Evolutionary conservation across 2,329 filamentous ascomycete genomes (phyloP), one percentile per base, ranked within the genome.

Genomic region (Beauveria caledonica): DNA sequence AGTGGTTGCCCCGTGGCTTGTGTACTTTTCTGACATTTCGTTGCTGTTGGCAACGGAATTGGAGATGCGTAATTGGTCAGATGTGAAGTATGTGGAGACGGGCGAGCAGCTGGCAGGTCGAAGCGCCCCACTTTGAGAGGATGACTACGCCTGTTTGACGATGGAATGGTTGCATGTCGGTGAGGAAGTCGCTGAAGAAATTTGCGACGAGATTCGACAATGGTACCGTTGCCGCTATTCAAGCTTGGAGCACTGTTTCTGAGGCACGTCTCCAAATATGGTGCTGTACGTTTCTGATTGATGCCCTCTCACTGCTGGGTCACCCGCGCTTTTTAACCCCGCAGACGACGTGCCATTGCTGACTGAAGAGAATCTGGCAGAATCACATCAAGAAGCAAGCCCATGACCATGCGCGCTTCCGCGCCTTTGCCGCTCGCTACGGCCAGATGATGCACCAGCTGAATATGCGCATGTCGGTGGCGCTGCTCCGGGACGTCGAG

Each of bases 261-360:
- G 68, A 80, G 83, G 66, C 85, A 87, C 69, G 73, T 87, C 58
- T 87, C 85, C 60, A 87, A 87, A 73, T 87, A 87, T 77, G 85
- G 85, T 68, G 85, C 85, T 60, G 85, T 87, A 80, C 66, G 83
- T 74, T 19, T 25, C 7, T 5, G 29, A 11, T 36, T 15, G 33
- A n/a, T 21, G 19, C 11, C 27, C 42, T 13, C 29, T 11, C 5
- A 10, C 15, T 23, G 8, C 51, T 13, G 25, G n/a, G 10, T 27
- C 36, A 42, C 25, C 8, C 1, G 27, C 17, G 17, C 3, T 25
- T 15, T 40, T 45, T 23, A 57, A 29, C 19, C 36, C 36, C 39
- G 33, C 36, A n/a, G 25, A 45, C 39, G 11, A 48, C 29, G 36
- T 25, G 25, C 49, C 29, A 58, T 50, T 10, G 42, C 55, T 51